Conservation (phyloP, 306 rosid species). For the Quercus parvula region DNA sequence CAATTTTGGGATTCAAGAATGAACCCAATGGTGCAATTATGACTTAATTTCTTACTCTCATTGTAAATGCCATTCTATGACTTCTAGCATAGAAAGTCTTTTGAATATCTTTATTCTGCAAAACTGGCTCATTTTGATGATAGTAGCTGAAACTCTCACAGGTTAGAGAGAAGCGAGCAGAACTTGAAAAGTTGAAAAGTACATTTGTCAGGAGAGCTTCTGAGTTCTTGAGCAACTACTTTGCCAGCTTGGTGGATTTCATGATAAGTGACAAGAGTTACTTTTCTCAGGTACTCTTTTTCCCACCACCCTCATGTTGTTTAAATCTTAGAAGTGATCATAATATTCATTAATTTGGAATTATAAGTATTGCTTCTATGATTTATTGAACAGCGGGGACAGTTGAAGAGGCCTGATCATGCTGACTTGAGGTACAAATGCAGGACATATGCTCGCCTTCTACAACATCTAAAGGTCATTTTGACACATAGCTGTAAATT, state of each 20-base stretch:
- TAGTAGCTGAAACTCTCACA: slow-evolving; percentile 38
- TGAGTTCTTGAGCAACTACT: slow-evolving; percentile 70
- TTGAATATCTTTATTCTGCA: not conserved
- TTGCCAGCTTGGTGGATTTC: slow-evolving; percentile 82
- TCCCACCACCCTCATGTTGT: not conserved
- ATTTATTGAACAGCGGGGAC: slow-evolving; percentile 72
- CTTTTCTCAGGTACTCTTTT: slow-evolving; percentile 79
- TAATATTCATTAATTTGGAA: not conserved
- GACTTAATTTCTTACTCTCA: too few relatives aligned
- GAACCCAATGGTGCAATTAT: not conserved
- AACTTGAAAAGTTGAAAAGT: slow-evolving; percentile 77
- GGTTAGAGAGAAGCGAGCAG: slow-evolving; percentile 91
- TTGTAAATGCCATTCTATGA: not conserved
- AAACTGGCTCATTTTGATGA: not conserved
- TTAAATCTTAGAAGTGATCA: slow-evolving; percentile 4
- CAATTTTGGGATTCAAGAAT: not conserved
- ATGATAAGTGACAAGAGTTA: slow-evolving; percentile 83
- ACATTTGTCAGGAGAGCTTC: slow-evolving; percentile 81
- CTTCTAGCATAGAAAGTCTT: not conserved
- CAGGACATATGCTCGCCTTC: slow-evolving; percentile 87
- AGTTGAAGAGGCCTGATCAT: slow-evolving; percentile 97
- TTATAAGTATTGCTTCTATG: slow-evolving; percentile 25
- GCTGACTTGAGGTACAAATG: slow-evolving; percentile 91
- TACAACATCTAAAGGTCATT: slow-evolving; percentile 84
- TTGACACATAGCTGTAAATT: slow-evolving; percentile 12